Evolutionary conservation across 352 stramenopile genomes (phyloP), one percentile per base, ranked within the genome.

Genomic region (Pythium utonaiense): DNA sequence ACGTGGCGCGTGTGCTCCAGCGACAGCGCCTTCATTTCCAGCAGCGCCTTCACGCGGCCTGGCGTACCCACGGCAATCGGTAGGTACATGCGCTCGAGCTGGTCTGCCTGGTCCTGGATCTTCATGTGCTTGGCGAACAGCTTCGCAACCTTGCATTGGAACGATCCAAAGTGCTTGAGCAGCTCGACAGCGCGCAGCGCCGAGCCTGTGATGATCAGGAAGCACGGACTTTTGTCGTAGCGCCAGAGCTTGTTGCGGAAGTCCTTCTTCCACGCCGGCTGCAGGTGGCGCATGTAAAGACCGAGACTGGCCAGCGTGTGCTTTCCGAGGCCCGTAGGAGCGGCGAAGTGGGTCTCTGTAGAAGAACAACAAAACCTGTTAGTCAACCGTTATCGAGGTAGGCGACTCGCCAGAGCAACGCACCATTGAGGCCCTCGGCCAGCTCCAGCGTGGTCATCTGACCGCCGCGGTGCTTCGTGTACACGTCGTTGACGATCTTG

Each of bases 81-180:
- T 22, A 89, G 64, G 63, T 83, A 95, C 13, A 69, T 78, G 34
- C 73, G 68, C 27, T 75, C 69, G 8, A 98, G 78, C 60, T 92
- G 77, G 38, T 92, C 81, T 1, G 80, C 79, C 69, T 98, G 95
- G 58, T 97, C 83, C 38, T 92, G 73, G 9, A 91, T 74, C 53
- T 93, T 97, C 64, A 97, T 83, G 69, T 98, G 92, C 64, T 98
- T 98, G 47, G 79, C 88, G 74, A 98, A 98, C n/a, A 98, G 78
- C 70, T 98, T 98, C 41, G 89, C 93, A n/a, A 96, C 77, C 24
- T 92, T 91, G 59, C 95, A 89, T 63, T 97, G 93, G 55, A 98
- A 86, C 13, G 74, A 73, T 36, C 78, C 70, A 57, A 95, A 67
- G 55, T 87, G 76, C 80, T 98, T 98, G 71, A 97, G 81, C n/a